These are phyloP conservation scores for Dryas drummondii DNA, from an alignment of 306 rosid genomes.

Conservation along the genomic window DNA sequence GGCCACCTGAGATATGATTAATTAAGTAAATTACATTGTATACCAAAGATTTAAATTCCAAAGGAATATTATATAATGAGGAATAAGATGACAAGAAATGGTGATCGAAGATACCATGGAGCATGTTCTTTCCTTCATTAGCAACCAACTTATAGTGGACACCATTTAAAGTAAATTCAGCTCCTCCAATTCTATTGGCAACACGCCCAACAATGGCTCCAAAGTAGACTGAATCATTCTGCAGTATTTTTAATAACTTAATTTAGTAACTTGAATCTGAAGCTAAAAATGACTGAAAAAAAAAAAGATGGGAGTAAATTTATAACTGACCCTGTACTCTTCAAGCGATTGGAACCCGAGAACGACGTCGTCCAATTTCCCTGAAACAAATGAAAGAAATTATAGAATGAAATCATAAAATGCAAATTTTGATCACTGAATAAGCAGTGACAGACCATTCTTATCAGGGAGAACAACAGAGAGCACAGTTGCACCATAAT, in stretches of 20 bases:
- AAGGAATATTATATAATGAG: background rate
- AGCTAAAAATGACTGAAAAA: background rate
- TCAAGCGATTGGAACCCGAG: conserved; percentile 28
- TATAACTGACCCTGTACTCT: conserved; percentile 23
- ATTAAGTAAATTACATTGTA: background rate
- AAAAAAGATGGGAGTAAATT: background rate
- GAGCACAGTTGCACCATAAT: conserved; percentile 40
- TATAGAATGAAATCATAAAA: background rate
- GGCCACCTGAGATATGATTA: conserved; percentile 48
- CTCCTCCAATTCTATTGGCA: conserved; percentile 41
- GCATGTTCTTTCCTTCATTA: conserved; percentile 39
- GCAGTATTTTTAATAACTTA: background rate
- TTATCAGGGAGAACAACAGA: conserved; percentile 40
- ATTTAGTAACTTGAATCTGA: background rate
- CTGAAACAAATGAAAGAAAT: conserved; percentile 12
- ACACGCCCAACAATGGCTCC: conserved; percentile 49
- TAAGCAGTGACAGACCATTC: conserved; percentile 18
- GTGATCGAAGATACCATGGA: conserved; percentile 33
- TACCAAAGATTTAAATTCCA: background rate
- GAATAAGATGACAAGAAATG: background rate
- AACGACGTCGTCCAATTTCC: conserved; percentile 41
- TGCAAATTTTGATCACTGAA: too few relatives aligned
- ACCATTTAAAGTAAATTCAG: conserved; percentile 36
- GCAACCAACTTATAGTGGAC: conserved; percentile 25
- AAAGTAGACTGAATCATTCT: conserved; percentile 37